A percentile compares a stretch with the other conserved stretches of the same genome.
phyloP scores from a whole-genome alignment of 495 filamentous ascomycete genomes.

The Pseudotulostoma volvatum region DNA sequence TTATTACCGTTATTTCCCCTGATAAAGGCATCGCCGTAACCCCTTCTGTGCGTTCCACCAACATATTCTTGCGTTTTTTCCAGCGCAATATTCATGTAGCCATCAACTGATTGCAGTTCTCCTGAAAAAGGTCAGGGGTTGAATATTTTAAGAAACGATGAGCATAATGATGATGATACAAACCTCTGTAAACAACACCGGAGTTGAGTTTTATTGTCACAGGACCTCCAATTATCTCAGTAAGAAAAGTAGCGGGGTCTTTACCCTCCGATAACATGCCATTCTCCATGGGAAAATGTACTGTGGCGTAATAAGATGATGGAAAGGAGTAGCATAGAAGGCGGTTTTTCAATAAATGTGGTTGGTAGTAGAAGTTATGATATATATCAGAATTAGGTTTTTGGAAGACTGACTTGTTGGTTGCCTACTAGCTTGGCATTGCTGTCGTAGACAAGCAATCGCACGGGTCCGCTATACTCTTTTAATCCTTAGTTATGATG shows the following conservation, averaged over 20 bases:
- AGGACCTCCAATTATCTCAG: slow-evolving; percentile 78
- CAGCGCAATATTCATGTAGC: slow-evolving; percentile 97
- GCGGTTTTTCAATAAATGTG: no score
- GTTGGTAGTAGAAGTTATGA: no score
- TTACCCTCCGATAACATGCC: slow-evolving; percentile 49
- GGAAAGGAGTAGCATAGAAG: no score
- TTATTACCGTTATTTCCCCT: slow-evolving; percentile 88
- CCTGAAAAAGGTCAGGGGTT: slow-evolving; percentile 32
- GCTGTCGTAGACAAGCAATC: no score
- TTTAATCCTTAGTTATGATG: no score
- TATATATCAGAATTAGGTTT: no score
- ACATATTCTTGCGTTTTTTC: slow-evolving; percentile 89
- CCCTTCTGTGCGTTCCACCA: slow-evolving; percentile 60
- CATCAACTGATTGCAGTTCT: slow-evolving; percentile 89
- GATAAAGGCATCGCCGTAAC: slow-evolving; percentile 90
- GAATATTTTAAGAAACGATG: background rate
- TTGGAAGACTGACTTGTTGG: no score
- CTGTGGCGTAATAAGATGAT: no score
- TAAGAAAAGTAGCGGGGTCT: slow-evolving; percentile 80
- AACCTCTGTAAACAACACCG: slow-evolving; percentile 90
- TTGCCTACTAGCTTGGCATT: no score
- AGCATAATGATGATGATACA: background rate
- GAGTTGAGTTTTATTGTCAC: slow-evolving; percentile 95
- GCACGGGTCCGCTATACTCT: no score
- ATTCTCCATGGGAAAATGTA: slow-evolving; percentile 61